These are phyloP conservation scores for Talaromyces sp. DNA, from an alignment of 2,329 filamentous ascomycete genomes.

Conservation along the genomic window DNA sequence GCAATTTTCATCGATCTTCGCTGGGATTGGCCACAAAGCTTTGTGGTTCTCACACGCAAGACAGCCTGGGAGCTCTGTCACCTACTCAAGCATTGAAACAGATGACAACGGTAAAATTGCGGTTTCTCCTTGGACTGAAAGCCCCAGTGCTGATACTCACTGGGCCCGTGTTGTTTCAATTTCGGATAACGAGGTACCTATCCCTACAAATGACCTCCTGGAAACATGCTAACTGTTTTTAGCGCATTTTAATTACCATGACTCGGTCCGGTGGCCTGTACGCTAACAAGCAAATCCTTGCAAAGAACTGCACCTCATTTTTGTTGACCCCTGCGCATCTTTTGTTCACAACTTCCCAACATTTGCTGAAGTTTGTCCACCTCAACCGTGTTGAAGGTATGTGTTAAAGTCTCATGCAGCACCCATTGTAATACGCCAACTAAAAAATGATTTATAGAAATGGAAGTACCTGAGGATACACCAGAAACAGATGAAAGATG, in stretches of 20 bases:
- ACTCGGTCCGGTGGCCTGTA: slow-evolving; percentile 77
- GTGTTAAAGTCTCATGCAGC: slow-evolving; percentile 16
- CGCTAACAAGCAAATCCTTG: slow-evolving; percentile 71
- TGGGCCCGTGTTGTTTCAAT: slow-evolving; percentile 42
- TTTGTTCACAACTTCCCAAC: slow-evolving; percentile 88
- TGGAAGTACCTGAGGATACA: slow-evolving; percentile 83
- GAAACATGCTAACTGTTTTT: slow-evolving; percentile 17
- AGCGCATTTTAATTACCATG: slow-evolving; percentile 64
- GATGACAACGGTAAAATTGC: slow-evolving; percentile 19
- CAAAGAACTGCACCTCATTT: slow-evolving; percentile 92
- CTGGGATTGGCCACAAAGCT: slow-evolving; percentile 36
- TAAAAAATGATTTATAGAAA: slow-evolving; percentile 54
- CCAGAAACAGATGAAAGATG: slow-evolving; percentile 91
- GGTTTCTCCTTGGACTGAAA: slow-evolving; percentile 32
- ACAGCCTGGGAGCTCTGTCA: slow-evolving; percentile 27
- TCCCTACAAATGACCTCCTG: neutral
- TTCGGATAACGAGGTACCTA: slow-evolving; percentile 44
- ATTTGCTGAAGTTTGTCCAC: slow-evolving; percentile 93
- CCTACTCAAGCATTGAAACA: slow-evolving; percentile 35
- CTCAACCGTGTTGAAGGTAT: slow-evolving; percentile 67
- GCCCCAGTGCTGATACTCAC: slow-evolving; percentile 39
- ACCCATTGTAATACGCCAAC: slow-evolving; percentile 8
- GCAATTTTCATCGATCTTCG: slow-evolving; percentile 41
- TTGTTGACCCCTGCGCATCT: slow-evolving; percentile 78
- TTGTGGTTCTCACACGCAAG: slow-evolving; percentile 42